A percentile compares a stretch with the other conserved stretches of the same genome.
Evolutionary conservation across 768 basidiomycete genomes (phyloP).

Genomic region (Dentipellis sp.): DNA sequence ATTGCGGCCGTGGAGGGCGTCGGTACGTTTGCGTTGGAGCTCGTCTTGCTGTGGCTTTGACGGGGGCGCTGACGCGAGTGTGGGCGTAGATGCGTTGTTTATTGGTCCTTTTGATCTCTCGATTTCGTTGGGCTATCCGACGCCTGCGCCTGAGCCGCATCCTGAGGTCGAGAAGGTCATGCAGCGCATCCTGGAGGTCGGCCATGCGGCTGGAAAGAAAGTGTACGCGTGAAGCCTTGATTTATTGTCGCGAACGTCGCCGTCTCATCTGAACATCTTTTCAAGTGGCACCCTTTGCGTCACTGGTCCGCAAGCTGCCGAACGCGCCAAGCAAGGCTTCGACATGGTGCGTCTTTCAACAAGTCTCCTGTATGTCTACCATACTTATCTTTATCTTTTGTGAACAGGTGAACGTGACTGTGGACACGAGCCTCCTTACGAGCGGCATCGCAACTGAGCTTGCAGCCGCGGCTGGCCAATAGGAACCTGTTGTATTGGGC

Average conservation of each 20-base stretch:
- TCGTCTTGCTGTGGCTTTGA: too few relatives aligned
- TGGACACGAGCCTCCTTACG: neutral
- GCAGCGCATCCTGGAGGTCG: constrained; percentile 37
- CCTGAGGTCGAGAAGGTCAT: constrained; percentile 54
- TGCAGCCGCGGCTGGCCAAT: neutral
- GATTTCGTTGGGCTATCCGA: constrained; percentile 46
- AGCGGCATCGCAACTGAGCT: neutral
- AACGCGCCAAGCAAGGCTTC: constrained; percentile 40
- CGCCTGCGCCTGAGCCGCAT: constrained; percentile 56
- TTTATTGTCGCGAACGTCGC: too few relatives aligned
- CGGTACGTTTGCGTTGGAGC: constrained; percentile 16
- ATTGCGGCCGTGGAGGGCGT: constrained; percentile 31
- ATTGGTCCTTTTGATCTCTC: constrained; percentile 67
- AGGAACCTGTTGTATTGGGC: too few relatives aligned
- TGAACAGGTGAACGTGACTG: neutral
- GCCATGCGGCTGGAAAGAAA: constrained; percentile 53
- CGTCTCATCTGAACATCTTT: neutral
- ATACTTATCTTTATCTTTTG: neutral
- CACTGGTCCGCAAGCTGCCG: constrained; percentile 33
- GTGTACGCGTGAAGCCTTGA: constrained; percentile 31
- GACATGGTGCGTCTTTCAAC: constrained; percentile 30
- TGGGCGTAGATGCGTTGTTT: constrained; percentile 38
- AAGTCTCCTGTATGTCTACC: neutral
- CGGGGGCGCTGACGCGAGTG: too few relatives aligned
- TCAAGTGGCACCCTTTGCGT: constrained; percentile 40